phyloP scores from a whole-genome alignment of 177 flowering plant species.

The Vitis hybrid region DNA sequence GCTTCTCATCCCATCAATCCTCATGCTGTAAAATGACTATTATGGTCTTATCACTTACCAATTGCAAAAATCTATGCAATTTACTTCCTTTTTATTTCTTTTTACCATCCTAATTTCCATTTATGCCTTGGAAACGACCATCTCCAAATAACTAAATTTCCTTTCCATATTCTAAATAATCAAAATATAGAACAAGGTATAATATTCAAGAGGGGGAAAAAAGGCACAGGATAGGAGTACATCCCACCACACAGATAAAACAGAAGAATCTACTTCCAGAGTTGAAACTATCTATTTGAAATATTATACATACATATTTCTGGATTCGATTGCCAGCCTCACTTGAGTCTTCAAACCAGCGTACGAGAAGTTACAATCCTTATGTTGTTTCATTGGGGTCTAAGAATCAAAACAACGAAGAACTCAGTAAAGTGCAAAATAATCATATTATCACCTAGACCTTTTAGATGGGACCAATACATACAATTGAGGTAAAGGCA shows the following conservation, averaged over 20 bases:
- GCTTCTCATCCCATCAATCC: too few relatives aligned
- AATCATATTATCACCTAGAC: not conserved
- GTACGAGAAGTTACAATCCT: slow-evolving; percentile 97
- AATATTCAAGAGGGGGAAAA: too few relatives aligned
- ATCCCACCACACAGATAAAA: not conserved
- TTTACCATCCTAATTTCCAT: too few relatives aligned
- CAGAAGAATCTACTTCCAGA: not conserved
- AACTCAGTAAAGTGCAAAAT: slow-evolving; percentile 2
- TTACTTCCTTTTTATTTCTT: too few relatives aligned
- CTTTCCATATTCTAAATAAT: too few relatives aligned
- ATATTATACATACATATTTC: slow-evolving; percentile 61
- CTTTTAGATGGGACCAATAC: not conserved
- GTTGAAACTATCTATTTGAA: not conserved
- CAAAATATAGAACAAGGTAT: too few relatives aligned
- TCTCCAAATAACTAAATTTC: too few relatives aligned
- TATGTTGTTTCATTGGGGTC: slow-evolving; percentile 95
- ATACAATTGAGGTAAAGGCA: not conserved
- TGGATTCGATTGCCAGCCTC: slow-evolving; percentile 79
- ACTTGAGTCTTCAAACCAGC: slow-evolving; percentile 99
- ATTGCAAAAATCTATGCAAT: too few relatives aligned
- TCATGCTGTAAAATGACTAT: too few relatives aligned
- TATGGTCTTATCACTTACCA: too few relatives aligned
- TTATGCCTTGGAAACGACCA: too few relatives aligned
- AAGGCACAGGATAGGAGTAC: too few relatives aligned
- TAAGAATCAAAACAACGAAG: slow-evolving; percentile 20